phyloP scores from a whole-genome alignment of 2,329 filamentous ascomycete genomes.

The Claviceps maximensis region DNA sequence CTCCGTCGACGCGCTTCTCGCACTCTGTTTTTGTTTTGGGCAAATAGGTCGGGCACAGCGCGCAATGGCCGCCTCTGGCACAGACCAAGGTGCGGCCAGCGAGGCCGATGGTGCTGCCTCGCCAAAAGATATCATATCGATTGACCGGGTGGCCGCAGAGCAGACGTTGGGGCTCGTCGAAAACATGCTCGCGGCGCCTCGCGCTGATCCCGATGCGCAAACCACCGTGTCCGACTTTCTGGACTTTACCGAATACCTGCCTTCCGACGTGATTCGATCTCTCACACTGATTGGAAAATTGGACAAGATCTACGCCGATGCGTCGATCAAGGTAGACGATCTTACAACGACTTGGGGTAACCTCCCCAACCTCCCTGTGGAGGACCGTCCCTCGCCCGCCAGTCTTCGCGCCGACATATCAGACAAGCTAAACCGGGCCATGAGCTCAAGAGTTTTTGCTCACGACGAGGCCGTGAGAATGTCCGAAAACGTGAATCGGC shows the following conservation, averaged over 20 bases:
- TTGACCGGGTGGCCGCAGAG: constrained; percentile 14
- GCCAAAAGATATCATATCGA: constrained; percentile 15
- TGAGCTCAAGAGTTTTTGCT: constrained; percentile 43
- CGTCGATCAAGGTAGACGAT: constrained; percentile 41
- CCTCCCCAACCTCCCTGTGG: constrained; percentile 34
- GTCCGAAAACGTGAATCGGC: constrained; percentile 48
- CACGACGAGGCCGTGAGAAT: constrained; percentile 51
- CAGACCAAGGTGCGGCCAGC: constrained; percentile 11
- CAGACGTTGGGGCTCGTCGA: constrained; percentile 22
- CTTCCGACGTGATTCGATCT: constrained; percentile 52
- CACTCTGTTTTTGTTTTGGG: background rate
- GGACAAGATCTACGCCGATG: constrained; percentile 43
- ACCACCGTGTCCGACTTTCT: constrained; percentile 59
- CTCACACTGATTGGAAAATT: constrained; percentile 53
- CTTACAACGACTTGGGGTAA: constrained; percentile 44
- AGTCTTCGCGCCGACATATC: constrained; percentile 48
- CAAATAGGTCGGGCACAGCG: background rate
- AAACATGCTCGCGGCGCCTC: constrained; percentile 33
- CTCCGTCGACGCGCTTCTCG: background rate
- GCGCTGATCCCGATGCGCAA: constrained; percentile 52
- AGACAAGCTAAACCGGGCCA: constrained; percentile 37
- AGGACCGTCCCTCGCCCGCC: constrained; percentile 33
- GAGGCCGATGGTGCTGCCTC: constrained; percentile 14
- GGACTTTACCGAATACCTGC: constrained; percentile 57
- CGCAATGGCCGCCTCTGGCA: constrained; percentile 16